Conservation (phyloP, 352 stramenopile genomes). For the Phytophthora colocasiae region DNA sequence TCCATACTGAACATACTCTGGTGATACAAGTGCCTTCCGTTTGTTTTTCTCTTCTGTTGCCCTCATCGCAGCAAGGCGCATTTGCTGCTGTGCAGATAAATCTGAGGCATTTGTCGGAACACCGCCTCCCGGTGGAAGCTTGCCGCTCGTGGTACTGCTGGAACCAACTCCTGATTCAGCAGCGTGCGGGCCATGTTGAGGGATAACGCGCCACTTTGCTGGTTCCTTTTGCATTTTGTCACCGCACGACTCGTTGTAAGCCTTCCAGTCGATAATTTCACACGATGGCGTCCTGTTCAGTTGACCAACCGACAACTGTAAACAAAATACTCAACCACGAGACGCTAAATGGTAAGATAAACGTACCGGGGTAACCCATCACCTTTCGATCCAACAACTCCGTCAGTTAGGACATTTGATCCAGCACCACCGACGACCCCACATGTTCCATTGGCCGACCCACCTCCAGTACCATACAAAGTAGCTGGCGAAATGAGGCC, state of each 20-base stretch:
- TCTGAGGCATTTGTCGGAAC: constrained; percentile 11
- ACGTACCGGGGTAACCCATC: constrained; percentile 42
- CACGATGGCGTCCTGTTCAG: constrained; percentile 58
- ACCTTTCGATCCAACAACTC: constrained; percentile 14
- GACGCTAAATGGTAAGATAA: background rate
- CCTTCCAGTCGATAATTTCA: constrained; percentile 89
- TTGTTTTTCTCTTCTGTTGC: constrained; percentile 82
- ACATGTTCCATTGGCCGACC: constrained; percentile 16
- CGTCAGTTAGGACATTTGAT: constrained; percentile 25
- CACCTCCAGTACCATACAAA: constrained; percentile 37
- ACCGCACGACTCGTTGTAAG: constrained; percentile 73
- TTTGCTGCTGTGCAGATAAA: constrained; percentile 53
- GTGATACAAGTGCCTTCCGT: constrained; percentile 82
- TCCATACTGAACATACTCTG: constrained; percentile 84
- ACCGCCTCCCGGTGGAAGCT: constrained; percentile 34
- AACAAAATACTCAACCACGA: constrained; percentile 1
- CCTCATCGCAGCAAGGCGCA: constrained; percentile 47
- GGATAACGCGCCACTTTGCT: constrained; percentile 81
- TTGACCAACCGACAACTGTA: background rate
- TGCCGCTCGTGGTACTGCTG: constrained; percentile 13
- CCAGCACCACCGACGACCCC: constrained; percentile 20
- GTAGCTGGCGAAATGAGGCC: constrained; percentile 66
- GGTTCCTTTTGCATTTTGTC: constrained; percentile 70
- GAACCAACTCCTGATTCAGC: constrained; percentile 31
- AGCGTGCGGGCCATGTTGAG: constrained; percentile 75